These are phyloP conservation scores for Miscanthus lutarioriparius DNA, from an alignment of 176 grass and related monocot species.

Conservation along the genomic window DNA sequence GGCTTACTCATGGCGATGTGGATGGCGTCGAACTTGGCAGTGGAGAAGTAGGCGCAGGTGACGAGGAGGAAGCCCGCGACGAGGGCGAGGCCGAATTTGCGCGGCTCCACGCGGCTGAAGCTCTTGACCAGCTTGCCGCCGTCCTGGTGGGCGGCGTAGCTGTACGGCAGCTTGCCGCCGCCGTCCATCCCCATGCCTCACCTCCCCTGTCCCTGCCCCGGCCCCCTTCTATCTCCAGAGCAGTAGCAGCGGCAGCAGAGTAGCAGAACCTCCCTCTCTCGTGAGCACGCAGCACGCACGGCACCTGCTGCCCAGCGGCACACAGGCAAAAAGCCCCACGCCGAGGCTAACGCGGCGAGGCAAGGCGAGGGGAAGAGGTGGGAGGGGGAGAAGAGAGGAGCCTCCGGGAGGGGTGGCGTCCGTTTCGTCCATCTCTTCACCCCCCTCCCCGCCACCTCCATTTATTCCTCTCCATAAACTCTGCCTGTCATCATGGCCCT, in stretches of 20 bases:
- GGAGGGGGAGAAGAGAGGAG: background rate
- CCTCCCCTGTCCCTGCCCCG: no score
- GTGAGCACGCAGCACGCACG: background rate
- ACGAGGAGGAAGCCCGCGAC: constrained; percentile 62
- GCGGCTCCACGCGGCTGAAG: constrained; percentile 59
- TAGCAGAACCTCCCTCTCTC: background rate
- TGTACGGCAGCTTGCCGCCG: constrained; percentile 35
- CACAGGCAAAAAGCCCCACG: background rate
- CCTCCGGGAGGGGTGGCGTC: background rate
- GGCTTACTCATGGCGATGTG: constrained; percentile 51
- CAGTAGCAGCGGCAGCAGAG: no score
- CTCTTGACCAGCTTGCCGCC: constrained; percentile 52
- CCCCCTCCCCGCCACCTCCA: constrained; percentile 10
- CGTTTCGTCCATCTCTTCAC: background rate
- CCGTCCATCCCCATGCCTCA: constrained; percentile 48
- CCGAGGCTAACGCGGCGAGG: background rate
- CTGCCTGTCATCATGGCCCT: background rate
- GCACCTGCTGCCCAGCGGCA: background rate
- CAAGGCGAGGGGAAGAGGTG: background rate
- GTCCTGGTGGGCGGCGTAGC: constrained; percentile 15
- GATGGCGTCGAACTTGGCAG: constrained; percentile 62
- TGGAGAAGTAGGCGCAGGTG: constrained; percentile 78
- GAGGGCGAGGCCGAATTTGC: constrained; percentile 52
- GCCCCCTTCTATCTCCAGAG: background rate
- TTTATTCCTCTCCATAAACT: background rate